Evolutionary conservation across 768 basidiomycete genomes (phyloP).

Genomic region (Leucosporidium creatinivorum): DNA sequence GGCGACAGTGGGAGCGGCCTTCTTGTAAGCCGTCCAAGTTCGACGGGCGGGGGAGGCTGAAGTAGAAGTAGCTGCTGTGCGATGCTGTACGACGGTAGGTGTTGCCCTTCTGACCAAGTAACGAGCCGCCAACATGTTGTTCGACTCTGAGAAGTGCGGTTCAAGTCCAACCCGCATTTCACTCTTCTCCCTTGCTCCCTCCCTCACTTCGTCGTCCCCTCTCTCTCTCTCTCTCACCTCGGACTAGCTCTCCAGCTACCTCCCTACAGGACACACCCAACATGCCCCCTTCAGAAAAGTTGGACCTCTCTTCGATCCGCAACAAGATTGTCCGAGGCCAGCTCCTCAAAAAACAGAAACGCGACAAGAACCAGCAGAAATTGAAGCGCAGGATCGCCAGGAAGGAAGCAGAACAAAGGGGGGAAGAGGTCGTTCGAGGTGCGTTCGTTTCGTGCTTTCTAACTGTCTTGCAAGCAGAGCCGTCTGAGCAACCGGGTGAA

Average conservation of each 20-base stretch:
- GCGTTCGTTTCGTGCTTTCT: slow-evolving; percentile 39
- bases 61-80: no score
- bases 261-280: not conserved
- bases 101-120: no score
- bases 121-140: no score
- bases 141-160: no score
- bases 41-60: not conserved
- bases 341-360: slow-evolving; percentile 27
- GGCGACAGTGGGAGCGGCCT: no score
- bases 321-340: slow-evolving; percentile 33
- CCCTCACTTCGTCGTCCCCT: no score
- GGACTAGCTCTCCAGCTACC: not conserved
- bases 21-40: no score
- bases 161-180: no score
- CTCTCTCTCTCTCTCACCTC: not conserved
- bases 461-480: no score
- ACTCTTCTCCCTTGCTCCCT: no score
- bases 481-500: no score
- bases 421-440: slow-evolving; percentile 71
- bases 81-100: no score
- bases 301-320: slow-evolving; percentile 1
- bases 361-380: slow-evolving; percentile 32
- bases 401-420: slow-evolving; percentile 68
- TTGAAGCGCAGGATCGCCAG: slow-evolving; percentile 68
- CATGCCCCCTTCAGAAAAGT: not conserved